A percentile compares a stretch with the other conserved stretches of the same genome.
Conservation (phyloP, 2,329 filamentous ascomycete genomes). For the Stachybotrys chartarum region DNA sequence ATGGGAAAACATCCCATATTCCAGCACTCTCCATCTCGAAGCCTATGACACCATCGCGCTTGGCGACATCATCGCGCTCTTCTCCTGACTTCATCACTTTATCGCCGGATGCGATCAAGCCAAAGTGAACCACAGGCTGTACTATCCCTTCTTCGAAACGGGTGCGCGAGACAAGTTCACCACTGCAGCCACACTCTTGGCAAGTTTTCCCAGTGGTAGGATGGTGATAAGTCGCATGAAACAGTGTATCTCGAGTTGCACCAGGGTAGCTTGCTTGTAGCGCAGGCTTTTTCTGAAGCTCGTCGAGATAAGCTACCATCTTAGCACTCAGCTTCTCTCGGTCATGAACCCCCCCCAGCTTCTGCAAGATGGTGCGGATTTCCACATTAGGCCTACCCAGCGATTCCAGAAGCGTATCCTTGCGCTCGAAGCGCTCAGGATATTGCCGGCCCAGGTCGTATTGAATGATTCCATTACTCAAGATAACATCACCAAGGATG, state of each 20-base stretch:
- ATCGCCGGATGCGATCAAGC: conserved; percentile 15
- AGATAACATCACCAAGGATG: conserved; percentile 14
- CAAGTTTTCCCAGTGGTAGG: not conserved
- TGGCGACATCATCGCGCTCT: not conserved
- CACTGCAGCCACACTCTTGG: not conserved
- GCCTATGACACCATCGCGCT: conserved; percentile 1
- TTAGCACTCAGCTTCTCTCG: conserved; percentile 5
- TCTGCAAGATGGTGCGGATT: too few species aligned
- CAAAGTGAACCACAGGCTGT: conserved; percentile 1
- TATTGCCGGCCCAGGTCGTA: conserved; percentile 18
- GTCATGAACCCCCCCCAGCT: conserved; percentile 1
- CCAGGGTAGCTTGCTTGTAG: not conserved
- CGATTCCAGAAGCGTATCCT: conserved; percentile 10
- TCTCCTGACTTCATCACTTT: conserved; percentile 25
- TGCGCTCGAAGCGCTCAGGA: conserved; percentile 9
- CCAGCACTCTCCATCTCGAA: conserved; percentile 10
- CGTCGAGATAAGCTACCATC: conserved; percentile 3
- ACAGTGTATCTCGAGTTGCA: conserved; percentile 1
- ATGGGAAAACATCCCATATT: conserved; percentile 7
- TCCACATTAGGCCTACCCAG: conserved; percentile 11
- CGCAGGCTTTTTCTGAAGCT: not conserved
- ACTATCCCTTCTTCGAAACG: not conserved
- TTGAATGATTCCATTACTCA: conserved; percentile 16
- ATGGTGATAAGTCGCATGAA: conserved; percentile 8
- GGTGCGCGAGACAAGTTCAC: not conserved